Conservation (phyloP, 2,329 filamentous ascomycete genomes). For the Trematosphaeria pertusa region DNA sequence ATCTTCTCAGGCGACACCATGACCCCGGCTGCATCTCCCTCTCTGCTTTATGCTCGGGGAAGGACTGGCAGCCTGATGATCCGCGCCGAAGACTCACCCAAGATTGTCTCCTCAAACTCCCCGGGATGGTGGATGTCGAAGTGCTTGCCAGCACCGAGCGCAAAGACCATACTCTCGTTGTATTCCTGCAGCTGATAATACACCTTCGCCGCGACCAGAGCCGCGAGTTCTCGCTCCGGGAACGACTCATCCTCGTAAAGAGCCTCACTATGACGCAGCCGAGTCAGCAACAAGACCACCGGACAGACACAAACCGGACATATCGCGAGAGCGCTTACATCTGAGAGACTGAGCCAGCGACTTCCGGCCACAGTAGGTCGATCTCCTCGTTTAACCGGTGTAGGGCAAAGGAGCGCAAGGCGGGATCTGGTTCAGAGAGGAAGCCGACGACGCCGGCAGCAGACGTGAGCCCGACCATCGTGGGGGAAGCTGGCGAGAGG, state of each 20-base stretch:
- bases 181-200: slow-evolving; percentile 99
- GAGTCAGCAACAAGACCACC: slow-evolving; percentile 29
- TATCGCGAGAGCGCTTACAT: slow-evolving; percentile 70
- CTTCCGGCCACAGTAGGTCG: slow-evolving; percentile 96
- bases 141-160: slow-evolving; percentile 89
- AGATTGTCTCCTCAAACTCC: slow-evolving; percentile 99
- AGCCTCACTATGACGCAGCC: slow-evolving; percentile 72
- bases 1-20: too few species aligned
- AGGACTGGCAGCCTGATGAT: too few species aligned
- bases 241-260: slow-evolving; percentile 97
- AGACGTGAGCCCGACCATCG: slow-evolving; percentile 92
- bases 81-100: slow-evolving; percentile 71
- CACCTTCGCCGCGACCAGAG: slow-evolving; percentile 93
- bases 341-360: slow-evolving; percentile 87
- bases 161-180: slow-evolving; percentile 99
- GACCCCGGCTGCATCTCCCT: too few species aligned
- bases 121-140: slow-evolving; percentile 90
- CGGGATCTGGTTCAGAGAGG: slow-evolving; percentile 90
- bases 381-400: slow-evolving; percentile 96
- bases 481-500: slow-evolving; percentile 19
- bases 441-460: slow-evolving; percentile 95
- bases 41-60: too few species aligned
- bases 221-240: slow-evolving; percentile 90
- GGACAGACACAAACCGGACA: slow-evolving; percentile 1
- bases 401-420: slow-evolving; percentile 93